phyloP scores from a whole-genome alignment of 129 eudicot species.

The Centaurea solstitialis region DNA sequence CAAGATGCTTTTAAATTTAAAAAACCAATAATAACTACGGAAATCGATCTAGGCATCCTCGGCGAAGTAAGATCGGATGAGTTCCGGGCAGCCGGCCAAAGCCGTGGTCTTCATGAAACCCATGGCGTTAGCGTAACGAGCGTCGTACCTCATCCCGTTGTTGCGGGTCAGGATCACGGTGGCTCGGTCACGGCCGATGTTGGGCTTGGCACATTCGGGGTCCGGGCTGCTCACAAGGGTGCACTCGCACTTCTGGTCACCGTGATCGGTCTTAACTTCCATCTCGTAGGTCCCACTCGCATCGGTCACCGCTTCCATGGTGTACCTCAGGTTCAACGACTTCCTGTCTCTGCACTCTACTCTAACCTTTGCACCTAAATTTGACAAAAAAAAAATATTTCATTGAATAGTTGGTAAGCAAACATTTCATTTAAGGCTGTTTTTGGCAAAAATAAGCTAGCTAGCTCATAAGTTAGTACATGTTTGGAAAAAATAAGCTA shows the following conservation, averaged over 20 bases:
- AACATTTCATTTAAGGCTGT: not conserved
- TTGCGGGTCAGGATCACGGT: slow-evolving; percentile 55
- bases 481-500: too few species aligned
- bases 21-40: slow-evolving; percentile 11
- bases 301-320: slow-evolving; percentile 41
- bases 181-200: slow-evolving; percentile 52
- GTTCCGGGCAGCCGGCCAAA: slow-evolving; percentile 36
- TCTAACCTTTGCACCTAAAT: slow-evolving; percentile 58
- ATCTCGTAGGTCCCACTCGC: slow-evolving; percentile 48
- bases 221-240: slow-evolving; percentile 56
- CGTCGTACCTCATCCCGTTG: slow-evolving; percentile 46
- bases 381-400: not conserved
- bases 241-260: slow-evolving; percentile 53
- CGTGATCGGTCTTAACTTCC: slow-evolving; percentile 41
- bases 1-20: not conserved
- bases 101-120: slow-evolving; percentile 47
- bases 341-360: slow-evolving; percentile 52
- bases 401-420: not conserved
- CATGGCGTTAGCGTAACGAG: slow-evolving; percentile 54
- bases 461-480: too few species aligned
- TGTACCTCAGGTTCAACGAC: slow-evolving; percentile 27
- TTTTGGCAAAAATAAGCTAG: too few species aligned
- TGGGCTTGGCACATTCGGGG: slow-evolving; percentile 31
- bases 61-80: slow-evolving; percentile 43
- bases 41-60: slow-evolving; percentile 11